Conservation (phyloP, 257 asterid species). For the Sherardia arvensis region DNA sequence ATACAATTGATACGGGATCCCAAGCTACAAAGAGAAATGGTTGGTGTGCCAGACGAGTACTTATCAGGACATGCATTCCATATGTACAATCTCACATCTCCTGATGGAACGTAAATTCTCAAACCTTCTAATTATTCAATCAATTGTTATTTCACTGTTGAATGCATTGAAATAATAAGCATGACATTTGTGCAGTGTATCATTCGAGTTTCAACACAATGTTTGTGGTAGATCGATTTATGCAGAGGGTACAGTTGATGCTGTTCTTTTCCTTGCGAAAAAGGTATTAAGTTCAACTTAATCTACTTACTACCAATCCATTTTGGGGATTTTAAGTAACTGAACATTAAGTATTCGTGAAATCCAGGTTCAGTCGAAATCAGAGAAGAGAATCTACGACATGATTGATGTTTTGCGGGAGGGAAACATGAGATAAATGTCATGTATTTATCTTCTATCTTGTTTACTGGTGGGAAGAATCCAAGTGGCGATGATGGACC, state of each 20-base stretch:
- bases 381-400: slow-evolving; percentile 55
- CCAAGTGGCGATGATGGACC: neutral
- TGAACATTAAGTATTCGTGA: slow-evolving; percentile 4
- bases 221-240: slow-evolving; percentile 97
- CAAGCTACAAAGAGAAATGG: slow-evolving; percentile 62
- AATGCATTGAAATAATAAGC: neutral
- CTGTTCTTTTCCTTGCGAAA: slow-evolving; percentile 76
- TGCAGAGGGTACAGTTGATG: slow-evolving; percentile 96
- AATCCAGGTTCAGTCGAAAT: slow-evolving; percentile 52
- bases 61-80: slow-evolving; percentile 91
- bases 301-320: neutral
- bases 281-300: slow-evolving; percentile 36
- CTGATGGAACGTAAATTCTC: slow-evolving; percentile 65
- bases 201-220: slow-evolving; percentile 91
- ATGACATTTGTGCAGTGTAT: slow-evolving; percentile 40
- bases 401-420: slow-evolving; percentile 88
- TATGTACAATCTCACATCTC: slow-evolving; percentile 76
- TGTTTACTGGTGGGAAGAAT: neutral
- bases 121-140: neutral
- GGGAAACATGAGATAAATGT: slow-evolving; percentile 65
- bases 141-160: slow-evolving; percentile 5
- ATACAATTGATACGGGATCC: slow-evolving; percentile 73
- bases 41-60: slow-evolving; percentile 91
- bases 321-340: neutral
- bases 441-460: too few species aligned